A percentile compares a stretch with the other conserved stretches of the same genome.
Conservation (phyloP, 495 filamentous ascomycete genomes). For the Choiromyces venosus region DNA sequence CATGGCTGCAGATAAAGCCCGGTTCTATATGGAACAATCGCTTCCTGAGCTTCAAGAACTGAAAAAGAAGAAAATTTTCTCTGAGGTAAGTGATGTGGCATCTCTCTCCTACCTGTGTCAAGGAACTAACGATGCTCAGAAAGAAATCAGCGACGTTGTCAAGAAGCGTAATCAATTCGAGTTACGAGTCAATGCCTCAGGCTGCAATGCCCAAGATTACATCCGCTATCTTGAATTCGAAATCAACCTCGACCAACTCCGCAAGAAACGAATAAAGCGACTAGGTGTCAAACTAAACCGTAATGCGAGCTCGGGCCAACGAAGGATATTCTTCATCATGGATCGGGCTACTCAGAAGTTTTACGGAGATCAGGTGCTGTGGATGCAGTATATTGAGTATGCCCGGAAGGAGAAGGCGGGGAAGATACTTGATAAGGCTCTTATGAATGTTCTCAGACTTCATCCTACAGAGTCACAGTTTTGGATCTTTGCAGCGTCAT, state of each 20-base stretch:
- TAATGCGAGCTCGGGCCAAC: slow-evolving; percentile 55
- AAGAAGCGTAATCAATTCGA: slow-evolving; percentile 89
- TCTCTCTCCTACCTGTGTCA: neutral
- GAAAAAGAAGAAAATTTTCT: slow-evolving; percentile 82
- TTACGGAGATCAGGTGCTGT: slow-evolving; percentile 73
- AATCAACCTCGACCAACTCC: slow-evolving; percentile 77
- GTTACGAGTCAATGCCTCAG: slow-evolving; percentile 77
- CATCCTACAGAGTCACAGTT: slow-evolving; percentile 77
- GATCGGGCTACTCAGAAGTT: slow-evolving; percentile 84
- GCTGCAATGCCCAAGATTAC: slow-evolving; percentile 68
- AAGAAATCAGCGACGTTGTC: slow-evolving; percentile 81
- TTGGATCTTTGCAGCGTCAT: slow-evolving; percentile 80
- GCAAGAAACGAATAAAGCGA: slow-evolving; percentile 72
- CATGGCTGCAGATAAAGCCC: slow-evolving; percentile 65
- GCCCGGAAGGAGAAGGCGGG: slow-evolving; percentile 66
- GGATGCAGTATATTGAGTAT: slow-evolving; percentile 87
- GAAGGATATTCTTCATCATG: slow-evolving; percentile 78
- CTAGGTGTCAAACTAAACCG: slow-evolving; percentile 58
- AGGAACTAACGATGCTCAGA: slow-evolving; percentile 46
- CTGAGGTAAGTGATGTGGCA: slow-evolving; percentile 49
- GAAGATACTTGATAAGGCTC: slow-evolving; percentile 70
- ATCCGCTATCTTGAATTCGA: slow-evolving; percentile 85
- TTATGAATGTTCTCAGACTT: slow-evolving; percentile 71
- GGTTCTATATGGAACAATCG: slow-evolving; percentile 85
- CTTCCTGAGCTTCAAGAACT: slow-evolving; percentile 87